These are phyloP conservation scores for Hydnum rufescens DNA, from an alignment of 768 basidiomycete genomes.

Conservation along the genomic window DNA sequence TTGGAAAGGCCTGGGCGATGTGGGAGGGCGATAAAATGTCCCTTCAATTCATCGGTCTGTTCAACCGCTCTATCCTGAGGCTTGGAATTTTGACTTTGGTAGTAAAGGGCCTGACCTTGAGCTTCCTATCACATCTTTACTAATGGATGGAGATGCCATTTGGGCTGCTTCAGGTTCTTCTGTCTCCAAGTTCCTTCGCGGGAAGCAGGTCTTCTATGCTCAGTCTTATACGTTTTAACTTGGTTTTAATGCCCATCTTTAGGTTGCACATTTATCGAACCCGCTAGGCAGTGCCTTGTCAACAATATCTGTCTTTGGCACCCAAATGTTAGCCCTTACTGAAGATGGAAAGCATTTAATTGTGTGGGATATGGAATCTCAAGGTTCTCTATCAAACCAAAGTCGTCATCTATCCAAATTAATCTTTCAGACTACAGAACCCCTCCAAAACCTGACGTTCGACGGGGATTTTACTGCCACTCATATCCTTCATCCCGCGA, in stretches of 20 bases:
- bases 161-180: slow-evolving; percentile 56
- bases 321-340: slow-evolving; percentile 56
- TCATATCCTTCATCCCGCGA: slow-evolving; percentile 74
- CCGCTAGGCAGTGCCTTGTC: slow-evolving; percentile 41
- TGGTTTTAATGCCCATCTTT: neutral
- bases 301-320: slow-evolving; percentile 60
- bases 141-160: slow-evolving; percentile 69
- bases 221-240: neutral
- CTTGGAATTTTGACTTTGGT: neutral
- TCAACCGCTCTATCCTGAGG: neutral
- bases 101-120: slow-evolving; percentile 62
- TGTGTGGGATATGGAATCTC: slow-evolving; percentile 47
- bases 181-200: slow-evolving; percentile 63
- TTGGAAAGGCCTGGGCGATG: slow-evolving; percentile 80
- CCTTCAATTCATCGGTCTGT: slow-evolving; percentile 82
- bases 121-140: slow-evolving; percentile 51
- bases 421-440: slow-evolving; percentile 20
- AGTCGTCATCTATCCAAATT: neutral
- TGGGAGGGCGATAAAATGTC: slow-evolving; percentile 94
- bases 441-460: slow-evolving; percentile 55
- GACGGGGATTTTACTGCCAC: slow-evolving; percentile 74
- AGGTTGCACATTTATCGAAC: slow-evolving; percentile 43
- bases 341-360: slow-evolving; percentile 62
- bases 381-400: slow-evolving; percentile 10
- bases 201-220: slow-evolving; percentile 47